A percentile compares a stretch with the other conserved stretches of the same genome.
phyloP scores from a whole-genome alignment of 768 basidiomycete species.

The Leucogyrophana mollusca region DNA sequence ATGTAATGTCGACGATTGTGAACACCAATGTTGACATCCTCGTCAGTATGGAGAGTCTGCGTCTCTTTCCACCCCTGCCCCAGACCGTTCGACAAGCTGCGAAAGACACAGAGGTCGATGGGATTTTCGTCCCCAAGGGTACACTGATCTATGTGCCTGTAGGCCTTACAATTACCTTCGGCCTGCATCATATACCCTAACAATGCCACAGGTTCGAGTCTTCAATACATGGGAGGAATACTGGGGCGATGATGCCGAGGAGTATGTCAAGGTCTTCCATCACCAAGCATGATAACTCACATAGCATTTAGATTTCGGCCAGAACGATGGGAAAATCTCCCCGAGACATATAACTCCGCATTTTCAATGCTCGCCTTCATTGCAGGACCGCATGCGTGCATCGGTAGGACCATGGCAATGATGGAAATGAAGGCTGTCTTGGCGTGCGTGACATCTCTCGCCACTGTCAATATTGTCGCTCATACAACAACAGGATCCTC shows the following conservation, averaged over 20 bases:
- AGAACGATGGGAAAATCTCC: conserved; percentile 43
- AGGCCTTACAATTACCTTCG: conserved; percentile 10
- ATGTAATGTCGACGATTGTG: background rate
- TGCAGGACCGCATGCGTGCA: conserved; percentile 45
- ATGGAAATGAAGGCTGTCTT: conserved; percentile 47
- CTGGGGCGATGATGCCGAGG: conserved; percentile 53
- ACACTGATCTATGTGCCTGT: conserved; percentile 41
- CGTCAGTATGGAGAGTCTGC: conserved; percentile 38
- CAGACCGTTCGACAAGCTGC: conserved; percentile 37
- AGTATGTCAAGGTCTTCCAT: conserved; percentile 28
- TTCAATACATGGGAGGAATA: conserved; percentile 48
- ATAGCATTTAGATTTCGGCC: conserved; percentile 41
- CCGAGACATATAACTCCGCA: conserved; percentile 31
- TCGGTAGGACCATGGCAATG: conserved; percentile 48
- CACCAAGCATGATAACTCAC: background rate
- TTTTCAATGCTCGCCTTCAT: conserved; percentile 43
- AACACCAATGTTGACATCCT: background rate
- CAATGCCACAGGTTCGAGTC: conserved; percentile 39
- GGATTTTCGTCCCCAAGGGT: conserved; percentile 41
- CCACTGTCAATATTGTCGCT: background rate
- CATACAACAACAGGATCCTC: conserved; percentile 11
- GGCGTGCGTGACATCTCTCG: conserved; percentile 7
- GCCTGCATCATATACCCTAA: conserved; percentile 4
- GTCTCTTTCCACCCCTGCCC: conserved; percentile 40
- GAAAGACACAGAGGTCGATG: conserved; percentile 33